phyloP scores from a whole-genome alignment of 2,329 filamentous ascomycete species.

The Ophioceras dolichostomum region DNA sequence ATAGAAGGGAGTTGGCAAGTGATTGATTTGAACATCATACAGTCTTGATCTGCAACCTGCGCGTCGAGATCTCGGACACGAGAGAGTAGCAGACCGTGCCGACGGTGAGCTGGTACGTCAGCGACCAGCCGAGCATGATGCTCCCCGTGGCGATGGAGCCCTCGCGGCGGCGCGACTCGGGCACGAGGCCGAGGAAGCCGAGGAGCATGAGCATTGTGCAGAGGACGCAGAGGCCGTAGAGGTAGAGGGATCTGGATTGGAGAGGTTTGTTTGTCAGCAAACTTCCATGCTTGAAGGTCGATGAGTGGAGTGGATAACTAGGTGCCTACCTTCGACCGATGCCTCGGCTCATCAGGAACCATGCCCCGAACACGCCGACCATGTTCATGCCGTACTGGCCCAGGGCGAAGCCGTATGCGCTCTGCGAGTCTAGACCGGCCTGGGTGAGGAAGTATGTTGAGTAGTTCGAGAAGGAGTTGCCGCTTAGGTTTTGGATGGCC shows the following conservation, averaged over 20 bases:
- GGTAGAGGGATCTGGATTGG: constrained; percentile 43
- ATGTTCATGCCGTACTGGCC: constrained; percentile 62
- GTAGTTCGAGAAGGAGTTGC: constrained; percentile 53
- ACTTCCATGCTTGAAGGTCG: background rate
- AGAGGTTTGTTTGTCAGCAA: constrained; percentile 1
- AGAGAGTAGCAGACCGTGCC: constrained; percentile 85
- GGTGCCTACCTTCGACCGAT: constrained; percentile 50
- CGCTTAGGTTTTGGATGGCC: constrained; percentile 52
- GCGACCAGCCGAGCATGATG: constrained; percentile 74
- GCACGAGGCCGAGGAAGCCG: constrained; percentile 70
- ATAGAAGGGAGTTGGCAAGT: background rate
- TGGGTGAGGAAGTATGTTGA: constrained; percentile 52
- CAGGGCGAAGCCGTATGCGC: constrained; percentile 47
- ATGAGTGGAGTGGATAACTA: too few species aligned
- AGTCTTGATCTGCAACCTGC: constrained; percentile 80
- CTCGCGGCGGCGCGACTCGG: constrained; percentile 40
- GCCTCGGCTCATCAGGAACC: constrained; percentile 65
- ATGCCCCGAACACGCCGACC: constrained; percentile 69
- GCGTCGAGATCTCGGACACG: constrained; percentile 72
- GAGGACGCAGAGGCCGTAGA: constrained; percentile 62
- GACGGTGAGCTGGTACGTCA: constrained; percentile 77
- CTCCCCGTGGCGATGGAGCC: constrained; percentile 68
- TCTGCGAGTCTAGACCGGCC: constrained; percentile 38
- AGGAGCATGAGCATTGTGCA: constrained; percentile 69
- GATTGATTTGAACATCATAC: constrained; percentile 19